A percentile compares a stretch with the other conserved stretches of the same genome.
These are phyloP conservation scores for Aspergillus quadrilineatus DNA, from an alignment of 2,329 filamentous ascomycete species.

Conservation along the genomic window DNA sequence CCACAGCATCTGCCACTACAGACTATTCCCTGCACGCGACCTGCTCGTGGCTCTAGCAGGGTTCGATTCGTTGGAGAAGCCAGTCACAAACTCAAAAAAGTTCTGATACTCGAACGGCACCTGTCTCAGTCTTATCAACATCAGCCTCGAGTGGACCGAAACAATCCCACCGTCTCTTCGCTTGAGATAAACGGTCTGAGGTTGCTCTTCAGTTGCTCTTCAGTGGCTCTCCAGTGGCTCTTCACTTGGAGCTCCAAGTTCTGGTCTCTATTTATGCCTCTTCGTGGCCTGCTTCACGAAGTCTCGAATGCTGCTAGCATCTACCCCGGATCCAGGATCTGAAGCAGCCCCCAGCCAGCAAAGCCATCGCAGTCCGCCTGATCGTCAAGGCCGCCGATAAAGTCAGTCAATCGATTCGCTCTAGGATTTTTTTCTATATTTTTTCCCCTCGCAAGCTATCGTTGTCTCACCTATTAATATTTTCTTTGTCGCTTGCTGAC, in stretches of 20 bases:
- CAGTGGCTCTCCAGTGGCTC: no score
- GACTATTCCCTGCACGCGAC: slow-evolving; percentile 4
- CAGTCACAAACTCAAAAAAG: not conserved
- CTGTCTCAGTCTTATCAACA: not conserved
- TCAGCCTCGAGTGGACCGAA: slow-evolving; percentile 5
- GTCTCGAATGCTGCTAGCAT: not conserved
- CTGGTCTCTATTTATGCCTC: not conserved
- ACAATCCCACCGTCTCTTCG: slow-evolving; percentile 12
- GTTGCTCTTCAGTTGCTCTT: not conserved
- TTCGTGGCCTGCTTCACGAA: not conserved
- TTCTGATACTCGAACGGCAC: not conserved
- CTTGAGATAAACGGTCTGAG: slow-evolving; percentile 1
- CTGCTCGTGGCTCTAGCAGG: slow-evolving; percentile 6
- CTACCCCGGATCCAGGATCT: slow-evolving; percentile 16
- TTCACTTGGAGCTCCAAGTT: no score
- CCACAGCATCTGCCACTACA: not conserved
- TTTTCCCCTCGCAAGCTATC: not conserved
- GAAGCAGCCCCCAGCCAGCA: not conserved
- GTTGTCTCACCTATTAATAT: slow-evolving; percentile 5
- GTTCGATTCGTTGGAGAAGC: not conserved
- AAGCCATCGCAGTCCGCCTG: not conserved
- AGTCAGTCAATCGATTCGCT: not conserved
- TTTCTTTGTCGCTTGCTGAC: not conserved
- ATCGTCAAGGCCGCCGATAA: not conserved
- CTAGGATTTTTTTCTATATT: not conserved